Conservation (phyloP, 306 rosid genomes). For the Luffa aegyptiaca region DNA sequence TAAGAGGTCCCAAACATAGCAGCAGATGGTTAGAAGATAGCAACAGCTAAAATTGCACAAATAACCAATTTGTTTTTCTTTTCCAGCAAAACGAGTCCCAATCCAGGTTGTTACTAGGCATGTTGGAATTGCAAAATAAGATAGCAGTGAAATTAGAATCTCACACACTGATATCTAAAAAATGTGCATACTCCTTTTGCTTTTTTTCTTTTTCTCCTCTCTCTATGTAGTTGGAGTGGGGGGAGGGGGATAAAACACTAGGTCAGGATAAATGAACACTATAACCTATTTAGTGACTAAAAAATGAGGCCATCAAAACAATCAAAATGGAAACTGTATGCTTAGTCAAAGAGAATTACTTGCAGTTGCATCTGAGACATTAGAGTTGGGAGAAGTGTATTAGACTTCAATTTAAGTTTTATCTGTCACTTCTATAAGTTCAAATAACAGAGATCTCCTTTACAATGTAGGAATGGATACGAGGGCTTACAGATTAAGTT, state of each 20-base stretch:
- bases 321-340: neutral
- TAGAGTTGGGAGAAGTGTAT: neutral
- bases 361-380: neutral
- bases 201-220: neutral
- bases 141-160: neutral
- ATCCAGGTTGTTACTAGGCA: neutral
- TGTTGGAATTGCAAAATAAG: neutral
- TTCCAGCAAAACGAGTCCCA: neutral
- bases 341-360: neutral
- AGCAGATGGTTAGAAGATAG: neutral
- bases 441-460: neutral
- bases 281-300: neutral
- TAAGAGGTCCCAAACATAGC: conserved; percentile 3
- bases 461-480: conserved; percentile 82
- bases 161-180: neutral
- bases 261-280: neutral
- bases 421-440: neutral
- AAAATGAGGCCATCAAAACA: neutral
- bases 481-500: conserved; percentile 83
- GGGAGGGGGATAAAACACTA: neutral
- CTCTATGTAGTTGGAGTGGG: neutral
- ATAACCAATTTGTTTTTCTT: neutral
- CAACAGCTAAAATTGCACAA: neutral
- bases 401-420: neutral
- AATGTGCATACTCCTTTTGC: neutral